These are phyloP conservation scores for Aspergillus pseudotamarii DNA, from an alignment of 2,329 filamentous ascomycete species.

Conservation along the genomic window DNA sequence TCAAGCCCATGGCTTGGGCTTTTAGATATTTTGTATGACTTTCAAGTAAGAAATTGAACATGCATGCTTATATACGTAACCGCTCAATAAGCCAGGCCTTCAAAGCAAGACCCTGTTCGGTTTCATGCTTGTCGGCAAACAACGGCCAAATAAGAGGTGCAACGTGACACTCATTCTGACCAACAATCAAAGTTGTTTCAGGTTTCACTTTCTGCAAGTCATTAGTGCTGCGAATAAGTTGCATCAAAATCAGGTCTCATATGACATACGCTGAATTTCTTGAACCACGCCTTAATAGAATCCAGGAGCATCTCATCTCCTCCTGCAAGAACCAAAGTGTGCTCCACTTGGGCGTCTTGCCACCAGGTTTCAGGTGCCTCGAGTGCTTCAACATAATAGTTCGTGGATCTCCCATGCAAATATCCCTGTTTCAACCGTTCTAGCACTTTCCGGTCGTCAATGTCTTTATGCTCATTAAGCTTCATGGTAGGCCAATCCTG, in stretches of 20 bases:
- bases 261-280: neutral
- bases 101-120: neutral
- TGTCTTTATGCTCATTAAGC: neutral
- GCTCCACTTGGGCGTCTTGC: neutral
- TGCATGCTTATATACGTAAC: neutral
- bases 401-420: neutral
- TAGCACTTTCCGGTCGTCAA: neutral
- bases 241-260: too few relatives aligned
- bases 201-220: neutral
- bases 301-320: neutral
- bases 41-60: too few relatives aligned
- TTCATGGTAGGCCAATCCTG: neutral
- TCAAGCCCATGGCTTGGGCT: too few relatives aligned
- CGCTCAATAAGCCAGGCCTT: neutral
- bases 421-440: neutral
- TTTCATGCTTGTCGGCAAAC: neutral
- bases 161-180: neutral
- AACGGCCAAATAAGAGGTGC: neutral
- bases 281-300: neutral
- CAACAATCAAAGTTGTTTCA: neutral
- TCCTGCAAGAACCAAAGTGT: neutral
- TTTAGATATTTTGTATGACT: too few relatives aligned
- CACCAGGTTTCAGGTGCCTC: neutral
- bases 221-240: too few relatives aligned
- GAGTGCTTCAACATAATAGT: neutral